Conservation (phyloP, 2,329 filamentous ascomycete species). For the Aspergillus clavatus region DNA sequence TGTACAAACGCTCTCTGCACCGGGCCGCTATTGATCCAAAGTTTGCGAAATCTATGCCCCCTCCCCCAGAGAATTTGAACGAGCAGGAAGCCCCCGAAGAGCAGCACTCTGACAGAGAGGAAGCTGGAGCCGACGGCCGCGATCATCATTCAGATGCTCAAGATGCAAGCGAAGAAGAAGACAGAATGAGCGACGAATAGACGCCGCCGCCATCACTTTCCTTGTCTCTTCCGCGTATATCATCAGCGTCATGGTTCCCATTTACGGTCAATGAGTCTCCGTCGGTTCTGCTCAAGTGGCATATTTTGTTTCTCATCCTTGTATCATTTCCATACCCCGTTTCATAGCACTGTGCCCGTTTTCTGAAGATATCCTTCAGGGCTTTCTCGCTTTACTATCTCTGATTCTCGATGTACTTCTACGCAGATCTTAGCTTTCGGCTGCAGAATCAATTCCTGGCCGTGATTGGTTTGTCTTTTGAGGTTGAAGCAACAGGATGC, state of each 20-base stretch:
- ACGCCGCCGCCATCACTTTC: background rate
- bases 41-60: constrained; percentile 35
- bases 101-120: constrained; percentile 10
- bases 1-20: constrained; percentile 44
- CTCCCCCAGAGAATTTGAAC: constrained; percentile 21
- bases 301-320: constrained; percentile 3
- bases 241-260: background rate
- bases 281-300: background rate
- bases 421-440: background rate
- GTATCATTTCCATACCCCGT: constrained; percentile 7
- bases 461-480: constrained; percentile 4
- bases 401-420: background rate
- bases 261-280: background rate
- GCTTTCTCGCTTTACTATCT: background rate
- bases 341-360: constrained; percentile 2
- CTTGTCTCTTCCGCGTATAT: background rate
- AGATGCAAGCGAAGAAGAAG: constrained; percentile 12
- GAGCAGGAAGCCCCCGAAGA: constrained; percentile 9
- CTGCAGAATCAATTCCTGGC: background rate
- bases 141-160: constrained; percentile 12
- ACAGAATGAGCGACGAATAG: constrained; percentile 21
- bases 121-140: constrained; percentile 2
- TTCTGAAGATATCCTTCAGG: background rate
- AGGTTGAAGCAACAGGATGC: constrained; percentile 11
- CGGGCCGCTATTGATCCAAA: constrained; percentile 44